These are phyloP conservation scores for Beauveria sp. DNA, from an alignment of 2,329 filamentous ascomycete species.

Conservation along the genomic window DNA sequence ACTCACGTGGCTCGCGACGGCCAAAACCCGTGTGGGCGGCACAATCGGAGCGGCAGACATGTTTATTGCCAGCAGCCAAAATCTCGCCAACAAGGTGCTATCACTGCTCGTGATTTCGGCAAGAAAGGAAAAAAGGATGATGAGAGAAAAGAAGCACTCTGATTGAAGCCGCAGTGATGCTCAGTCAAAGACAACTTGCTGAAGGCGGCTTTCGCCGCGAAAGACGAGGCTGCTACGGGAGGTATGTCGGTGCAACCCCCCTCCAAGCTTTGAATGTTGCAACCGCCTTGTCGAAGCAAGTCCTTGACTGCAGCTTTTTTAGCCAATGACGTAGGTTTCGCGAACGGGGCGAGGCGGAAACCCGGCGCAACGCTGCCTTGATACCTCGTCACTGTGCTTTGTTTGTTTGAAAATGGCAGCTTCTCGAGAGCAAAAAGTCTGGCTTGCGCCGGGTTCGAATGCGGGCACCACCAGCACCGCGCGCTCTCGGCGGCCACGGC, in stretches of 20 bases:
- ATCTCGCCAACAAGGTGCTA: neutral
- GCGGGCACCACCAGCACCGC: neutral
- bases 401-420: neutral
- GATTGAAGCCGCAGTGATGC: too few species aligned
- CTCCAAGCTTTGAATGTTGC: too few species aligned
- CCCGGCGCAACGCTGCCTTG: neutral
- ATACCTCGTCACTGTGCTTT: neutral
- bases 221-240: too few species aligned
- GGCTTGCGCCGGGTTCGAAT: neutral
- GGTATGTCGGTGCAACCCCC: too few species aligned
- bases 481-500: neutral
- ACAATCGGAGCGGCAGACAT: slow-evolving; percentile 20
- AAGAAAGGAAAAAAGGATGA: too few species aligned
- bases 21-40: slow-evolving; percentile 63
- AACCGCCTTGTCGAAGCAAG: too few species aligned
- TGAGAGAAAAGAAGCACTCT: too few species aligned
- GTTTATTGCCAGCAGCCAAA: neutral
- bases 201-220: too few species aligned
- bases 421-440: neutral
- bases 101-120: too few species aligned
- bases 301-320: too few species aligned
- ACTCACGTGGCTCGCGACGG: slow-evolving; percentile 90
- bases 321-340: too few species aligned
- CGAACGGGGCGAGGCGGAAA: neutral
- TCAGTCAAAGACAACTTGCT: too few species aligned